Conservation (phyloP, 345 rosid species). For the Salix purpurea region DNA sequence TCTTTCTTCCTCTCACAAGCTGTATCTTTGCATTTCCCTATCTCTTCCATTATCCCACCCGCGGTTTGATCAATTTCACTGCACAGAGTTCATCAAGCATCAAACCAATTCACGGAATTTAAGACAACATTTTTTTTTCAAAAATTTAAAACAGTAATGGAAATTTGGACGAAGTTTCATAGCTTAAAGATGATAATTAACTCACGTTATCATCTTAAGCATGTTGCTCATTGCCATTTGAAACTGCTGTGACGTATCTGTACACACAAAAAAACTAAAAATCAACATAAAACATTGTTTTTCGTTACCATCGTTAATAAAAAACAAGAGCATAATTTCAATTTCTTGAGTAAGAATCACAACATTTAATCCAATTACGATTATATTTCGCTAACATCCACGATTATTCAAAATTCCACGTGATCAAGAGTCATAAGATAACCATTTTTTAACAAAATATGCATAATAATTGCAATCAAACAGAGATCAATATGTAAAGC, state of each 20-base stretch:
- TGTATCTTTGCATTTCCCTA: slow-evolving; percentile 61
- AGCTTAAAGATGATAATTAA: not conserved
- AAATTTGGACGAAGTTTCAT: not conserved
- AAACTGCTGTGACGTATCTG: slow-evolving; percentile 83
- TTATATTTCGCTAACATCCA: not conserved
- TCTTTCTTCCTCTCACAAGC: slow-evolving; percentile 64
- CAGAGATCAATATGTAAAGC: not conserved
- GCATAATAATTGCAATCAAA: not conserved
- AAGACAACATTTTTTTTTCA: not conserved
- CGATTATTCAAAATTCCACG: not conserved
- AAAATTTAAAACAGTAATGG: not conserved
- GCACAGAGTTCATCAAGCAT: slow-evolving; percentile 15
- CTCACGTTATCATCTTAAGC: slow-evolving; percentile 85
- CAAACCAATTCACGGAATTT: not conserved
- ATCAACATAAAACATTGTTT: not conserved
- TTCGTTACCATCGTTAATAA: too few relatives aligned
- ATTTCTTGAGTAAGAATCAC: not conserved
- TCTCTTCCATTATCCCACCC: slow-evolving; percentile 61
- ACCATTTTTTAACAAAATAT: not conserved
- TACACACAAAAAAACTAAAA: not conserved
- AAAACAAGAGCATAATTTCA: too few relatives aligned
- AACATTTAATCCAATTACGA: not conserved
- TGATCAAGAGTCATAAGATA: not conserved
- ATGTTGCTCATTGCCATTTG: slow-evolving; percentile 70
- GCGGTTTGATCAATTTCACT: slow-evolving; percentile 85